These are phyloP conservation scores for Chlorella sp. DNA, from an alignment of 139 green algal species.

Conservation along the genomic window DNA sequence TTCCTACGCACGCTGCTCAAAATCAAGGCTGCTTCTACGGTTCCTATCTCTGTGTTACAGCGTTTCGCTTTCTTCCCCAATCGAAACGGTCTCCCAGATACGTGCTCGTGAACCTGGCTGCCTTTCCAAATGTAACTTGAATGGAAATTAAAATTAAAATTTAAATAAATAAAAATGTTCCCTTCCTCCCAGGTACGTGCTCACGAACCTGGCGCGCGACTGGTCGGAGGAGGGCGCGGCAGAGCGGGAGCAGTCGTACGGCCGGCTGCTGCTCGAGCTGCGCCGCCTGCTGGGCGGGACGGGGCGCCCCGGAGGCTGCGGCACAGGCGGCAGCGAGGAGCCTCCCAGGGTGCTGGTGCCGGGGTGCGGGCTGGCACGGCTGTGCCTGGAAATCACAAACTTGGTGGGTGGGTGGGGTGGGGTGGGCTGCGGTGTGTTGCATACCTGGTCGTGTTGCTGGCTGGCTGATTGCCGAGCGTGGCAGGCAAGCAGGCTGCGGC, in stretches of 20 bases:
- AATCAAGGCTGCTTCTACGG: too few species aligned
- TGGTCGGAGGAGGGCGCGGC: slow-evolving; percentile 82
- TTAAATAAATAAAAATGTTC: too few species aligned
- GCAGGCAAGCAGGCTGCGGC: not conserved
- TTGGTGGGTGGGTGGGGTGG: not conserved
- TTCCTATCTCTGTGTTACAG: too few species aligned
- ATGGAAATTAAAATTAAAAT: too few species aligned
- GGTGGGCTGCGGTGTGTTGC: not conserved
- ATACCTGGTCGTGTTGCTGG: not conserved
- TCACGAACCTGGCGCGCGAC: slow-evolving; percentile 93
- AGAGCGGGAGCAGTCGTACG: slow-evolving; percentile 85
- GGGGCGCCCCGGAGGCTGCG: slow-evolving; percentile 28
- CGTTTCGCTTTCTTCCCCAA: too few species aligned
- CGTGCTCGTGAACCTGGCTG: slow-evolving; percentile 90
- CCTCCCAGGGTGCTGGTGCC: slow-evolving; percentile 76
- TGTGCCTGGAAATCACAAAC: slow-evolving; percentile 78
- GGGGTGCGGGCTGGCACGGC: slow-evolving; percentile 85
- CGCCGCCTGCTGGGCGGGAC: slow-evolving; percentile 39
- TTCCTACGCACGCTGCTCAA: too few species aligned
- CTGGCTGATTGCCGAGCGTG: too few species aligned
- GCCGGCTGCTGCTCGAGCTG: slow-evolving; percentile 57
- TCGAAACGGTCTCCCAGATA: slow-evolving; percentile 61
- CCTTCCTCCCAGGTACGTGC: slow-evolving; percentile 73
- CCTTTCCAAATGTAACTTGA: too few species aligned
- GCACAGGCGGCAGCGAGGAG: not conserved